A percentile compares a stretch with the other conserved stretches of the same genome.
These are phyloP conservation scores for Leptosphaerulina australis DNA, from an alignment of 2,329 filamentous ascomycete genomes.

Conservation along the genomic window DNA sequence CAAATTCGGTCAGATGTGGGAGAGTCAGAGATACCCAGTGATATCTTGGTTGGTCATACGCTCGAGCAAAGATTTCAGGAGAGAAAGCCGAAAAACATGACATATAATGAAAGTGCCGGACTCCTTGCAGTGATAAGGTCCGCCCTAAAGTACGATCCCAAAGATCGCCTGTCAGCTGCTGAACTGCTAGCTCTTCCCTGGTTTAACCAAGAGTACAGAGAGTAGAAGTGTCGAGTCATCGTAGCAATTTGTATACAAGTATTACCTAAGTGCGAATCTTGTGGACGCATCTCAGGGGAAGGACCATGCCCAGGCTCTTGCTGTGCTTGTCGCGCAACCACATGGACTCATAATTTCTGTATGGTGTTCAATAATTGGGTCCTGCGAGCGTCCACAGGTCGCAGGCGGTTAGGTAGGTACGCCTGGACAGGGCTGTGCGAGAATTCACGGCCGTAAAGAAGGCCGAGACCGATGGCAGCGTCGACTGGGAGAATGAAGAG, in stretches of 20 bases:
- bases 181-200: slow-evolving; percentile 14
- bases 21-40: slow-evolving; percentile 15
- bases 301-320: slow-evolving; percentile 10
- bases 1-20: slow-evolving; percentile 16
- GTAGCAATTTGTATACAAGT: slow-evolving; percentile 15
- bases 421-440: not conserved
- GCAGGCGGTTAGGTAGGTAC: slow-evolving; percentile 3
- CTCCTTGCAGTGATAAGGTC: slow-evolving; percentile 17
- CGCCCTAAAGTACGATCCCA: slow-evolving; percentile 14
- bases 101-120: slow-evolving; percentile 15
- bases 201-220: slow-evolving; percentile 13
- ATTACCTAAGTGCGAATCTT: slow-evolving; percentile 15
- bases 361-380: slow-evolving; percentile 12
- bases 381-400: slow-evolving; percentile 3
- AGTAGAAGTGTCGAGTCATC: slow-evolving; percentile 15
- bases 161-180: slow-evolving; percentile 16
- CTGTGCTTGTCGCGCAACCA: slow-evolving; percentile 10
- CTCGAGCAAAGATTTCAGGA: slow-evolving; percentile 14
- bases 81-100: slow-evolving; percentile 14
- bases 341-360: slow-evolving; percentile 11
- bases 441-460: too few relatives aligned
- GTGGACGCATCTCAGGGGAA: slow-evolving; percentile 7
- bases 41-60: slow-evolving; percentile 14
- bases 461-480: too few relatives aligned
- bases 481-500: too few relatives aligned